phyloP scores from a whole-genome alignment of 495 filamentous ascomycete species.

The Aspergillus steynii region DNA sequence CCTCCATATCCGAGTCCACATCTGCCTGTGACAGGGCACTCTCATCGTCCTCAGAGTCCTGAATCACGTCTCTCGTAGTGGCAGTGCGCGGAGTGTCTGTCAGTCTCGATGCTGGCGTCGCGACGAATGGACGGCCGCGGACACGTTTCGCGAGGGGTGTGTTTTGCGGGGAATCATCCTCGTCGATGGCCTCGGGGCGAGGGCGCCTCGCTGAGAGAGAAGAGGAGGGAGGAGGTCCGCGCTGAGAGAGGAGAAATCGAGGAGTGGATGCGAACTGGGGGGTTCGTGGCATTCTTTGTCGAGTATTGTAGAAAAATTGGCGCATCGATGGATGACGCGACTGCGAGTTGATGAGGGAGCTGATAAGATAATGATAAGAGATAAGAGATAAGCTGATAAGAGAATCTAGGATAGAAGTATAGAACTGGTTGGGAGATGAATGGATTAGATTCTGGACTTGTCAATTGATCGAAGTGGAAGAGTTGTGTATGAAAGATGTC shows the following conservation, averaged over 20 bases:
- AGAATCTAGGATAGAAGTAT: too few relatives aligned
- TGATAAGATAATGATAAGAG: too few relatives aligned
- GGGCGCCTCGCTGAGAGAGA: conserved; percentile 1
- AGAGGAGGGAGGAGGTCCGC: conserved; percentile 13
- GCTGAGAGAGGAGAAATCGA: conserved; percentile 41
- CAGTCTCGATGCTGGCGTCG: too few relatives aligned
- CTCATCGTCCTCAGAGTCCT: conserved; percentile 31
- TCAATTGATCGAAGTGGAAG: too few relatives aligned
- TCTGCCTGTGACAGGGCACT: conserved; percentile 4
- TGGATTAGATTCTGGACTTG: too few relatives aligned
- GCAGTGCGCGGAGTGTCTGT: too few relatives aligned
- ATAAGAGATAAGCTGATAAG: too few relatives aligned
- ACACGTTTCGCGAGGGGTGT: conserved; percentile 14
- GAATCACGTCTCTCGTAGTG: conserved; percentile 31
- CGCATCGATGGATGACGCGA: neutral
- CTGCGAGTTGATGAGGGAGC: neutral
- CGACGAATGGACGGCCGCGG: neutral
- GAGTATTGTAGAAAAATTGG: too few relatives aligned
- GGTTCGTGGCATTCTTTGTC: neutral
- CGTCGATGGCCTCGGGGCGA: conserved; percentile 23
- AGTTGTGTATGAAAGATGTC: too few relatives aligned
- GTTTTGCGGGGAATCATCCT: conserved; percentile 19
- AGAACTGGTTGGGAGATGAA: too few relatives aligned
- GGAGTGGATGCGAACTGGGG: conserved; percentile 46
- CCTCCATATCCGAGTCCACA: neutral